Percentiles rank a stretch among this genome's conserved stretches.
Evolutionary conservation across 306 rosid species (phyloP).

Genomic region (Cucumis cinereus): DNA sequence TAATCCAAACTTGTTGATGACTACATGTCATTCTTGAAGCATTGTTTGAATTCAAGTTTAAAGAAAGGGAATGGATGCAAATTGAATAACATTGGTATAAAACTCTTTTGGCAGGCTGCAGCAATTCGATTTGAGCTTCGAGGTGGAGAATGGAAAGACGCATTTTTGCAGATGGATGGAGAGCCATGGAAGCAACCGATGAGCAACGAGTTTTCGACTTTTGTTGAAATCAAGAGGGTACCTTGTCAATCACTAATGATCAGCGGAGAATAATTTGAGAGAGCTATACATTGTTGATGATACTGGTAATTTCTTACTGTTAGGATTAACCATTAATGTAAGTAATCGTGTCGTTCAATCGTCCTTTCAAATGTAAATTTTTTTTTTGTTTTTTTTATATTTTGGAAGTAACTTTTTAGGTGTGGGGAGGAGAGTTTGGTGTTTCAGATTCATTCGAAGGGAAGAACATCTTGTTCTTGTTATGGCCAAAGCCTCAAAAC

Average conservation of each 20-base stretch:
- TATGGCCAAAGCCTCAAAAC: not conserved
- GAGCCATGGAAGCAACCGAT: slow-evolving; percentile 96
- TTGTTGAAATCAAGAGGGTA: slow-evolving; percentile 82
- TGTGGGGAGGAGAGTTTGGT: not conserved
- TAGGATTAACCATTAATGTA: slow-evolving; percentile 11
- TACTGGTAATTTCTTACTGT: not conserved
- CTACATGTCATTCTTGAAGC: not conserved
- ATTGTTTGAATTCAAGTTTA: not conserved
- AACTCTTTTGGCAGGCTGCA: slow-evolving; percentile 50
- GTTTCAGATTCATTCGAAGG: not conserved
- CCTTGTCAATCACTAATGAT: slow-evolving; percentile 69
- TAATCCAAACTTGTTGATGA: slow-evolving; percentile 10
- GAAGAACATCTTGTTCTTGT: not conserved
- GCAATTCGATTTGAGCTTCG: slow-evolving; percentile 79
- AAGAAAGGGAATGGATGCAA: not conserved
- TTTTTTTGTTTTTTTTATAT: not conserved
- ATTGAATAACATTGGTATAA: not conserved
- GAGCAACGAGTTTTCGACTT: slow-evolving; percentile 52
- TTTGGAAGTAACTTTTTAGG: not conserved
- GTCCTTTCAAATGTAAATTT: not conserved
- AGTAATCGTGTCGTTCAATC: not conserved
- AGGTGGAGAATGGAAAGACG: slow-evolving; percentile 84
- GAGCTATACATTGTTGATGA: not conserved
- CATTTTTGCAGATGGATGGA: slow-evolving; percentile 91
- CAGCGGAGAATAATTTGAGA: slow-evolving; percentile 28